Conservation (phyloP, 1,139 yeast species). For the Protomyces gravidus region DNA sequence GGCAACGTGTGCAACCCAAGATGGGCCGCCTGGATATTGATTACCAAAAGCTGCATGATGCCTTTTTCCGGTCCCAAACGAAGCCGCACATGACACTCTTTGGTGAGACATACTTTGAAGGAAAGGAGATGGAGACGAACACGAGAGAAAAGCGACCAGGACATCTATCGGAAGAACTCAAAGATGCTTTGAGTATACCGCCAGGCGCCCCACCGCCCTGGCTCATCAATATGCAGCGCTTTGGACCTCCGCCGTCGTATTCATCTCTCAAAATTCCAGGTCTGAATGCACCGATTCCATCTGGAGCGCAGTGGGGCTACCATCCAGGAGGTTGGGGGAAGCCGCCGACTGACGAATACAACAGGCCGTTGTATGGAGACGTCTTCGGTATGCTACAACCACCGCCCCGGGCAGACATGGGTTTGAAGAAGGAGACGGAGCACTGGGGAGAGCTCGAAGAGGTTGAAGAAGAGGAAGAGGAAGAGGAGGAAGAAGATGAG, state of each 20-base stretch:
- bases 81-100: constrained; percentile 62
- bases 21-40: constrained; percentile 84
- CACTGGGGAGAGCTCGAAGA: constrained; percentile 42
- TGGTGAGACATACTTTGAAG: constrained; percentile 81
- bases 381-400: constrained; percentile 45
- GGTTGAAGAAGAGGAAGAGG: constrained; percentile 39
- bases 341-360: constrained; percentile 41
- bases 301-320: constrained; percentile 43
- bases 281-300: constrained; percentile 45
- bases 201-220: constrained; percentile 73
- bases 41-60: constrained; percentile 74
- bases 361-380: constrained; percentile 42
- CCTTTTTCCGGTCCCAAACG: constrained; percentile 76
- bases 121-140: constrained; percentile 57
- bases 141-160: constrained; percentile 60
- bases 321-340: constrained; percentile 47
- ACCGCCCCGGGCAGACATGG: constrained; percentile 43
- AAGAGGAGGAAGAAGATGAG: constrained; percentile 40
- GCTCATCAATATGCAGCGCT: constrained; percentile 63
- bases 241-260: constrained; percentile 86
- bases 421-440: constrained; percentile 38
- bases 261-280: constrained; percentile 60
- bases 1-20: constrained; percentile 86
- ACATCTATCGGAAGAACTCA: constrained; percentile 53
- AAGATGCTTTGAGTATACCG: constrained; percentile 66